Evolutionary conservation across 2,329 filamentous ascomycete species (phyloP).

Genomic region (Alternaria sp.): DNA sequence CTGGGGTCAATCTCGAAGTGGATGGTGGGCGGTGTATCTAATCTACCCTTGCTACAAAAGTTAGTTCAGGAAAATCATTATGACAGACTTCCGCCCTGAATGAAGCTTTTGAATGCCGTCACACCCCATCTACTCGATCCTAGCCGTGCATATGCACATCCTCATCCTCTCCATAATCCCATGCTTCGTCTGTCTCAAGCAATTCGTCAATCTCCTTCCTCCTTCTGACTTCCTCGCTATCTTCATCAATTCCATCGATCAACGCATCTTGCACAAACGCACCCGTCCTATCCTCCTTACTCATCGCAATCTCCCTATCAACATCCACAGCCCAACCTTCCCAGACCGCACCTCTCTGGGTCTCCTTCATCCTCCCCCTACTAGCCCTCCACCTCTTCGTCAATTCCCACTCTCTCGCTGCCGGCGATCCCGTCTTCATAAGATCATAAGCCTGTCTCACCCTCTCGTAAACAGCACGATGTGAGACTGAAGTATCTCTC

Average conservation of each 20-base stretch:
- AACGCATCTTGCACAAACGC: conserved; percentile 6
- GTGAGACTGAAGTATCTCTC: conserved; percentile 7
- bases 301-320: conserved; percentile 31
- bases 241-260: conserved; percentile 11
- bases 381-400: conserved; percentile 44
- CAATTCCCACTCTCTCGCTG: conserved; percentile 32
- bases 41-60: neutral
- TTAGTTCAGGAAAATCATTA: neutral
- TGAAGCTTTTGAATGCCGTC: neutral
- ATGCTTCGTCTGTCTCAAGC: conserved; percentile 27
- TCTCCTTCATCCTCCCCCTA: conserved; percentile 30
- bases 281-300: conserved; percentile 29
- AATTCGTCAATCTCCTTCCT: conserved; percentile 32
- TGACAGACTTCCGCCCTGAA: neutral
- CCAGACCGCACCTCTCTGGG: conserved; percentile 41
- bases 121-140: neutral
- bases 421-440: conserved; percentile 16
- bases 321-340: conserved; percentile 43
- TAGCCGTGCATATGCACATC: conserved; percentile 1
- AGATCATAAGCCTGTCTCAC: conserved; percentile 26
- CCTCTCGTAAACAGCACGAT: conserved; percentile 33
- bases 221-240: conserved; percentile 19
- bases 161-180: conserved; percentile 1
- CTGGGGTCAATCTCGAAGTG: conserved; percentile 59
- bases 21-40: conserved; percentile 52